Base-by-base conservation (phyloP, 2,329 filamentous ascomycete species). In the Pseudogymnoascus sp. region DNA sequence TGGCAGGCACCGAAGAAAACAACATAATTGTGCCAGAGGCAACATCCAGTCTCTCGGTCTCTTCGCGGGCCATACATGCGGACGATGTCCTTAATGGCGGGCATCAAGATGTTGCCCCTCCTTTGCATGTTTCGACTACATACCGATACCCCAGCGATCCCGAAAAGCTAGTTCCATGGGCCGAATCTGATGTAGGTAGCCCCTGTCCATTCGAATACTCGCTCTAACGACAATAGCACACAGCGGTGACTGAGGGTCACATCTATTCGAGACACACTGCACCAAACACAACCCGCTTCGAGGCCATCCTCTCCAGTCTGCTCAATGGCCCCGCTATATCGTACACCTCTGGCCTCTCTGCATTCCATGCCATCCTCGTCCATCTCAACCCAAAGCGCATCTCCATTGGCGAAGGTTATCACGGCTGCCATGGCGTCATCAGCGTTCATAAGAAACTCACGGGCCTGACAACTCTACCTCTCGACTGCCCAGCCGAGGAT, bases 401-500 rank as follows among this genome's bases (percentile, higher is more conserved):
- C 63, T 88, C 91, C 68, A 91, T 97, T 68, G 87, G 87, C 38
- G 86, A 83, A 15, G 93, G 92, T 44, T 99, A 97, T 77, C 95
- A 97, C 78, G 95, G 95, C 70, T 96, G 91, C 76, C 91, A 96
- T 75, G 91, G 90, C 66, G 90, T 96, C 31, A 83, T 97, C 69
- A 76, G 76, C 33, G 77, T 97, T 63, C 81, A 96, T 68, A 76
- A 82, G 65, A 90, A 91, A 67, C 84, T 97, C 60, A 91, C 87
- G 26, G 88, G 89, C 0, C 83, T 96, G 26, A 76, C 87, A 73
- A 83, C 88, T 68, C 80, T 97, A 2, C 82, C 87, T 21, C 82
- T 97, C 13, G 83, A 88, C 70, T 90, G 86, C 71, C 79, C 85
- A 8, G 79, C 82, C 13, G 83, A 84, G 42, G 83, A 86, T 35